Percentiles rank a stretch among this genome's conserved stretches.
phyloP scores from a whole-genome alignment of 257 asterid genomes.

The Knoxia roxburghii region DNA sequence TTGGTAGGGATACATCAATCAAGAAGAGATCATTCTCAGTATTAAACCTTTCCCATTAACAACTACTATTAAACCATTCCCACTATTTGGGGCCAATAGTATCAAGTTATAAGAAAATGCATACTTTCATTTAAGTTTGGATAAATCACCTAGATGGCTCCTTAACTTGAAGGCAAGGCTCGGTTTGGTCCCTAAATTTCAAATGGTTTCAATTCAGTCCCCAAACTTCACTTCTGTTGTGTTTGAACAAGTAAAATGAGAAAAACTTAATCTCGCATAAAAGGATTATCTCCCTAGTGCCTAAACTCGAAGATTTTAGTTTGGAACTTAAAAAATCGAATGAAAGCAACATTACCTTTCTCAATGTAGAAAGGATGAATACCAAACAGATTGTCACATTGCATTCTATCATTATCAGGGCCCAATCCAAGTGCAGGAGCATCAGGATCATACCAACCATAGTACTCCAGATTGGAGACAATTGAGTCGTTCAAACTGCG shows the following conservation, averaged over 20 bases:
- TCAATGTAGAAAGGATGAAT: constrained; percentile 86
- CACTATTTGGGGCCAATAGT: no score
- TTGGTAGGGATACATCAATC: no score
- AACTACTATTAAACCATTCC: no score
- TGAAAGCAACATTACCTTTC: constrained; percentile 48
- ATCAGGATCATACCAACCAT: constrained; percentile 67
- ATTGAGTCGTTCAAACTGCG: constrained; percentile 38
- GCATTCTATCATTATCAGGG: constrained; percentile 48
- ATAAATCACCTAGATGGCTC: no score
- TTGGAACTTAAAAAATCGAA: background rate
- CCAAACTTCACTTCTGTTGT: background rate
- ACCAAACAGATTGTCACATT: constrained; percentile 60
- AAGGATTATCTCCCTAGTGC: background rate
- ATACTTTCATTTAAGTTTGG: no score
- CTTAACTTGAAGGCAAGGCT: no score
- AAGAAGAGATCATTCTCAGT: no score
- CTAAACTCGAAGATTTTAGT: background rate
- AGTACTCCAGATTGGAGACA: constrained; percentile 41
- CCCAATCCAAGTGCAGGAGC: constrained; percentile 27
- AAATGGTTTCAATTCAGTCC: no score
- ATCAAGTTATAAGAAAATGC: no score
- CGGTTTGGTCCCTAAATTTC: no score
- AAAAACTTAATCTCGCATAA: background rate
- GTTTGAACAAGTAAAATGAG: background rate
- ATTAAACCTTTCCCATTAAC: no score